Conservation (phyloP, 2,329 filamentous ascomycete genomes). For the Allantophomopsis cytisporea region DNA sequence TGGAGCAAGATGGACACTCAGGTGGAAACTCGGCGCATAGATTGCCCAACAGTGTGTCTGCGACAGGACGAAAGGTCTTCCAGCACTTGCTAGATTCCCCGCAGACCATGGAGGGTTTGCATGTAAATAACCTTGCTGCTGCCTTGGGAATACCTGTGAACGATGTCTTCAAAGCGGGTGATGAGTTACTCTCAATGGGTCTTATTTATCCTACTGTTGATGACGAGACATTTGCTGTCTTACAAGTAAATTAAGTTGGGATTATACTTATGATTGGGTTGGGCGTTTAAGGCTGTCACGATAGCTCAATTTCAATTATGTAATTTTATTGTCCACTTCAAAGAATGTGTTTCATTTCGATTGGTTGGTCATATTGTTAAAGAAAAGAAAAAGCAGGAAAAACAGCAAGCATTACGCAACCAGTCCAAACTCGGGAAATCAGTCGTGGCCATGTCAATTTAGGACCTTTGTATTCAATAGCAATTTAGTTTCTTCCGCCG, state of each 20-base stretch:
- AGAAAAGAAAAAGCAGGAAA: too few relatives aligned
- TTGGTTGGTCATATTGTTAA: too few relatives aligned
- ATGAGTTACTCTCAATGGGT: conserved; percentile 63
- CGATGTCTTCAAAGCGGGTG: conserved; percentile 64
- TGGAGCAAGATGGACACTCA: conserved; percentile 19
- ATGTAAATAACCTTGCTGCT: conserved; percentile 64
- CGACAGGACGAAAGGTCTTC: conserved; percentile 56
- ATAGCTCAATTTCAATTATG: too few relatives aligned
- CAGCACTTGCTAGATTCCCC: conserved; percentile 51
- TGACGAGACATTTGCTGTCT: conserved; percentile 79
- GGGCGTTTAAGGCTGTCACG: too few relatives aligned
- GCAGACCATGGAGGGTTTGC: conserved; percentile 70
- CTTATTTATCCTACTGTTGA: conserved; percentile 85
- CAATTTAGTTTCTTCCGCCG: too few relatives aligned
- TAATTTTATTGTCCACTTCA: too few relatives aligned
- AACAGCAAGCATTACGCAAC: too few relatives aligned
- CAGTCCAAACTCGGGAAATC: too few relatives aligned
- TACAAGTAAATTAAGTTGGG: conserved; percentile 42
- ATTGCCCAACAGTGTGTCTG: conserved; percentile 28
- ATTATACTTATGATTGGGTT: neutral
- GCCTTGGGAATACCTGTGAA: conserved; percentile 49
- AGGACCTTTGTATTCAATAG: too few relatives aligned
- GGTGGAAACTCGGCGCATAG: conserved; percentile 17
- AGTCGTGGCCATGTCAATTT: too few relatives aligned
- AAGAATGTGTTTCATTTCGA: too few relatives aligned